A percentile compares a stretch with the other conserved stretches of the same genome.
phyloP scores from a whole-genome alignment of 1,284 basidiomycete genomes.

The Psilocybe mexicana region DNA sequence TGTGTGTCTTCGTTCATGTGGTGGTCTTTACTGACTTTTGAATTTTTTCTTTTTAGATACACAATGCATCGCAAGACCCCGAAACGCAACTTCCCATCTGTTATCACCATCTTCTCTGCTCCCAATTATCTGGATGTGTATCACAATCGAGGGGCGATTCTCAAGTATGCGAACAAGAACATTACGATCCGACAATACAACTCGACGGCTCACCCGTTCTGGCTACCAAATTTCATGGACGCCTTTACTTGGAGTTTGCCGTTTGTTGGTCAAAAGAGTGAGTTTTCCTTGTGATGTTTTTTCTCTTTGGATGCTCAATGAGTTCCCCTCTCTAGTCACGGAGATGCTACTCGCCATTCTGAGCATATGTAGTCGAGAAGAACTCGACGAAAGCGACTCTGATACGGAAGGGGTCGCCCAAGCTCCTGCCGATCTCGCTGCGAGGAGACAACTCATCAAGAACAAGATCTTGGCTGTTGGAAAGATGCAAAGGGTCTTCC shows the following conservation, averaged over 20 bases:
- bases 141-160: conserved; percentile 93
- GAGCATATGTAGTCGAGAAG: conserved; percentile 92
- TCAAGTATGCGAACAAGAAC: conserved; percentile 98
- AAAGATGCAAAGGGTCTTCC: conserved; percentile 94
- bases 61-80: conserved; percentile 94
- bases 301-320: not conserved
- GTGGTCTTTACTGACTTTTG: not conserved
- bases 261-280: conserved; percentile 97
- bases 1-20: conserved; percentile 21
- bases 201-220: conserved; percentile 87
- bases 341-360: conserved; percentile 98
- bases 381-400: conserved; percentile 72
- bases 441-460: conserved; percentile 84
- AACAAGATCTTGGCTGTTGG: conserved; percentile 99
- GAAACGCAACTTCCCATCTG: conserved; percentile 88
- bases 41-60: conserved; percentile 54
- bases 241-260: conserved; percentile 99
- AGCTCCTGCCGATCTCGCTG: conserved; percentile 39
- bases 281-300: conserved; percentile 6
- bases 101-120: conserved; percentile 95
- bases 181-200: conserved; percentile 99
- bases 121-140: conserved; percentile 98
- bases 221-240: conserved; percentile 98
- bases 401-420: conserved; percentile 47
- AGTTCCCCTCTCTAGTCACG: conserved; percentile 58